Conservation (phyloP, 208 protist genomes). For the Leishmania tarentolae region DNA sequence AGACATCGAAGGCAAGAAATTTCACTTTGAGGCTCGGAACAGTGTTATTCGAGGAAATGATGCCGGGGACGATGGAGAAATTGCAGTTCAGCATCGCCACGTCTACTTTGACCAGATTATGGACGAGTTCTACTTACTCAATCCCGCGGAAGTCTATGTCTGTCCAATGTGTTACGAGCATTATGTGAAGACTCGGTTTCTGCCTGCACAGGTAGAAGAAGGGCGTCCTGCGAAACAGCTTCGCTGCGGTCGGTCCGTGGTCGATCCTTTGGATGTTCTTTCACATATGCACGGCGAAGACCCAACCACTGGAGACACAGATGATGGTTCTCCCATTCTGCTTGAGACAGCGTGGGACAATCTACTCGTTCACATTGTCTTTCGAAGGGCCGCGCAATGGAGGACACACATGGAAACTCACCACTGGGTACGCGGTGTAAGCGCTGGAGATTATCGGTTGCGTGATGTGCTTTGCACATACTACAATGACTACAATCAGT, state of each 20-base stretch:
- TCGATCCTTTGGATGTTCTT: constrained; percentile 81
- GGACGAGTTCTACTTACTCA: constrained; percentile 84
- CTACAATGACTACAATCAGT: constrained; percentile 78
- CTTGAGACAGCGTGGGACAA: constrained; percentile 35
- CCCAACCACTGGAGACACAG: neutral
- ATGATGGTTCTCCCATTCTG: neutral
- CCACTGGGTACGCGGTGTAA: constrained; percentile 41
- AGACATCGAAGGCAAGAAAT: constrained; percentile 64
- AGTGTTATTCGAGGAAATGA: constrained; percentile 22
- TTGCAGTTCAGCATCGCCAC: constrained; percentile 64
- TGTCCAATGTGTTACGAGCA: constrained; percentile 84
- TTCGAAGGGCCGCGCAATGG: constrained; percentile 63
- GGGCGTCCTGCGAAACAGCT: constrained; percentile 38
- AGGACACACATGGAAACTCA: constrained; percentile 61
- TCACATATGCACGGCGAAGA: constrained; percentile 49
- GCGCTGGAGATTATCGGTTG: constrained; percentile 67
- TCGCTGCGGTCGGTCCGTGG: constrained; percentile 36
- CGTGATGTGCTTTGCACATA: constrained; percentile 75
- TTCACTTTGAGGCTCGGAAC: constrained; percentile 61
- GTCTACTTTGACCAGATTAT: constrained; percentile 89
- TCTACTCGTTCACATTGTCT: constrained; percentile 62
- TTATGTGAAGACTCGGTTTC: constrained; percentile 64
- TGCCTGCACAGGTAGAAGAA: constrained; percentile 30
- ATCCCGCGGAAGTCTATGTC: constrained; percentile 75
- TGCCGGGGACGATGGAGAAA: constrained; percentile 14